These are phyloP conservation scores for Suaeda aralocaspica DNA, from an alignment of 148 eudicot species.

Conservation along the genomic window DNA sequence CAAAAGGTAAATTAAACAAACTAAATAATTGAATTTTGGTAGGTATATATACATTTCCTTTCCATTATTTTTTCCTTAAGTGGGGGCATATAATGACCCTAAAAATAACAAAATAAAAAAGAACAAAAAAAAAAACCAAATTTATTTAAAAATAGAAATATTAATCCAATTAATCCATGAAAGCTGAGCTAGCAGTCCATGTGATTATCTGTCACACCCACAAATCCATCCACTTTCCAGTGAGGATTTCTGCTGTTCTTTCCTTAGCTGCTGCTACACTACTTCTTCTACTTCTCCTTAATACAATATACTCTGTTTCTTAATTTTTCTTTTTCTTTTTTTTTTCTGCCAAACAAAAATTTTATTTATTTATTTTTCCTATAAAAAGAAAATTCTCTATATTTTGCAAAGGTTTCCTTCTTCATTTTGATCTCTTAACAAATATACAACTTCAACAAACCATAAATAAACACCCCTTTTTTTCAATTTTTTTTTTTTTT, in stretches of 20 bases:
- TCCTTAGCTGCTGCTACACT: constrained; percentile 12
- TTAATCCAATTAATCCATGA: constrained; percentile 22
- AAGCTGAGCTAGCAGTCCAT: constrained; percentile 39
- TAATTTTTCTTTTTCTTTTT: neutral
- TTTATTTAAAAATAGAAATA: neutral
- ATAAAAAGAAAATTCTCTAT: neutral
- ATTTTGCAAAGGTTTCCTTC: constrained; percentile 1
- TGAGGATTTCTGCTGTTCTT: constrained; percentile 26
- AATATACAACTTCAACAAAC: neutral
- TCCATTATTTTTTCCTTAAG: no score
- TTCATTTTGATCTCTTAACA: constrained; percentile 12
- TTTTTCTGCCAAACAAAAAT: constrained; percentile 6
- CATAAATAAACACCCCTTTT: neutral
- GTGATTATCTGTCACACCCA: constrained; percentile 35
- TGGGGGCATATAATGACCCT: constrained; percentile 12
- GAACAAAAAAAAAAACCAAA: neutral
- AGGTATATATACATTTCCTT: no score
- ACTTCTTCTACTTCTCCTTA: no score
- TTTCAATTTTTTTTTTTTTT: neutral
- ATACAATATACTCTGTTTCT: neutral
- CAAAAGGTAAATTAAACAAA: no score
- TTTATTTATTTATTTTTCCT: constrained; percentile 9
- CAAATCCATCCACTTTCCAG: constrained; percentile 36
- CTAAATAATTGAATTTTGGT: constrained; percentile 24
- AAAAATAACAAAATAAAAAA: neutral